Percentiles rank a stretch among this genome's conserved stretches.
phyloP scores from a whole-genome alignment of 257 asterid genomes.

The Pogostemon cablin region DNA sequence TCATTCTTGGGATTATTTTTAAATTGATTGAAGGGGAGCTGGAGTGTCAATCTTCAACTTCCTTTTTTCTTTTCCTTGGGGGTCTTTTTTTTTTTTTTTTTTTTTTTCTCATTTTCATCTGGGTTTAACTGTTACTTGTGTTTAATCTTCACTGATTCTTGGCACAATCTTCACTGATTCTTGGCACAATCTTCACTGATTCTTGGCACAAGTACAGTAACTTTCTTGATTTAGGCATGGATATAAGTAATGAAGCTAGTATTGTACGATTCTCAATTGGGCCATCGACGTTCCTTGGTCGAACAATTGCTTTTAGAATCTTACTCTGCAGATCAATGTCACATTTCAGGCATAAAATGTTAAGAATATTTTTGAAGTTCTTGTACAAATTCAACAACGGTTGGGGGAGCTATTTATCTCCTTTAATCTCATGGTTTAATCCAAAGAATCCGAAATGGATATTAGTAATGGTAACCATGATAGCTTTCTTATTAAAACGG shows the following conservation, averaged over 20 bases:
- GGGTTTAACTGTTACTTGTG: neutral
- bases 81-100: constrained; percentile 18
- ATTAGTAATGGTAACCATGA: constrained; percentile 55
- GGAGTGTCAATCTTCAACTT: constrained; percentile 21
- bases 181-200: neutral
- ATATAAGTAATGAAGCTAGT: constrained; percentile 78
- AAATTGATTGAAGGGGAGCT: constrained; percentile 13
- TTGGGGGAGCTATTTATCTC: constrained; percentile 41
- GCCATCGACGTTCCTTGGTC: constrained; percentile 74
- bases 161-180: too few relatives aligned
- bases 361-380: constrained; percentile 29
- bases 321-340: constrained; percentile 75
- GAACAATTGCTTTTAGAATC: constrained; percentile 73
- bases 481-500: constrained; percentile 69
- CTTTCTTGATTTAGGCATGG: constrained; percentile 45
- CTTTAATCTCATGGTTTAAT: constrained; percentile 70
- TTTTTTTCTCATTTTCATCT: neutral
- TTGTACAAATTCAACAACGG: constrained; percentile 38
- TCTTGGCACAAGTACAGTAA: too few relatives aligned
- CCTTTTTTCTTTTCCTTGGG: neutral
- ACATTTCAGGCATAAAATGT: constrained; percentile 55
- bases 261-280: constrained; percentile 84
- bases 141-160: neutral
- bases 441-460: constrained; percentile 92
- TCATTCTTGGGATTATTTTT: neutral